A percentile compares a stretch with the other conserved stretches of the same genome.
phyloP scores from a whole-genome alignment of 805 yeast species.

The Nakazawaea peltata region DNA sequence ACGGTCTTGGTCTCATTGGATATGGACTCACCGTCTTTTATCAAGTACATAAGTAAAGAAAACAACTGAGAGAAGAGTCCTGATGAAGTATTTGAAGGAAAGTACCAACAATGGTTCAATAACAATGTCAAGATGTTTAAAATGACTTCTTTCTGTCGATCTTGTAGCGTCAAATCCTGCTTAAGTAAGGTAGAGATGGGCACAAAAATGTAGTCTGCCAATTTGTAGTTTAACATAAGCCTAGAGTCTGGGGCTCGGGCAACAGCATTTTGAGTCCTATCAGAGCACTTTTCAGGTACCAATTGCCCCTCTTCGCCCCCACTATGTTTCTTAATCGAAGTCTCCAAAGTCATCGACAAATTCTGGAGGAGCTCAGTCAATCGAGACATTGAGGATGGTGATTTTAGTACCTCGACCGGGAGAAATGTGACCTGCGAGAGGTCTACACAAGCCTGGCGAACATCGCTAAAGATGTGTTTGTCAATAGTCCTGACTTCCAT shows the following conservation, averaged over 20 bases:
- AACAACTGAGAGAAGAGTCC: slow-evolving; percentile 35
- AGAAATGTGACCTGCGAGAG: slow-evolving; percentile 36
- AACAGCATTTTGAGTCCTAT: no score
- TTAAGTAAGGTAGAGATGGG: slow-evolving; percentile 50
- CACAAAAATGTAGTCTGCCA: slow-evolving; percentile 57
- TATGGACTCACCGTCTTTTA: slow-evolving; percentile 31
- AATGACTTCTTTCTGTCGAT: slow-evolving; percentile 35
- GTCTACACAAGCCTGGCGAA: slow-evolving; percentile 35
- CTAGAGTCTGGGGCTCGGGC: no score
- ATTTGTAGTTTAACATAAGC: slow-evolving; percentile 22
- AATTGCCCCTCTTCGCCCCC: not conserved
- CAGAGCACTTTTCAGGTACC: no score
- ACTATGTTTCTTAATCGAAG: not conserved
- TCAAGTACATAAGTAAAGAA: slow-evolving; percentile 35
- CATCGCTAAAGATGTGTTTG: slow-evolving; percentile 16
- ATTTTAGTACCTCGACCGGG: slow-evolving; percentile 19
- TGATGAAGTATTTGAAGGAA: slow-evolving; percentile 25
- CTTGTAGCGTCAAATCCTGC: slow-evolving; percentile 33
- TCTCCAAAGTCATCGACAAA: not conserved
- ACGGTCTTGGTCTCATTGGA: slow-evolving; percentile 29
- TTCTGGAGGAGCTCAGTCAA: not conserved
- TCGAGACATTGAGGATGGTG: not conserved
- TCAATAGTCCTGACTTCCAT: slow-evolving; percentile 7
- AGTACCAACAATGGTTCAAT: slow-evolving; percentile 40
- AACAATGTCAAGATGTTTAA: slow-evolving; percentile 36